Conservation (phyloP, 2,329 filamentous ascomycete species). For the Blastomyces gilchristii region DNA sequence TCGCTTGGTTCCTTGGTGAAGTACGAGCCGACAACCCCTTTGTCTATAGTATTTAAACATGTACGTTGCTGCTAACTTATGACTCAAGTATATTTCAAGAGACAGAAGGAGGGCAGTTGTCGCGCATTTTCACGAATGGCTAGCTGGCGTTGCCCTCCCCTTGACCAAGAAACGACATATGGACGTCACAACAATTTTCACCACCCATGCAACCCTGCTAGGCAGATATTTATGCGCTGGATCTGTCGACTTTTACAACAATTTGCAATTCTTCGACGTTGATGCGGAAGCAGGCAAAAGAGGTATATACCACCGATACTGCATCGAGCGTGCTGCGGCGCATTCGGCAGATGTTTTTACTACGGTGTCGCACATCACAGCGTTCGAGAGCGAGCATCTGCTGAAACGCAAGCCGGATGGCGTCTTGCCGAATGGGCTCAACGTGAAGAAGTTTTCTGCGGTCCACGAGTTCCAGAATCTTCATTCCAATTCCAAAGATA, state of each 20-base stretch:
- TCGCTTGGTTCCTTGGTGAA: constrained; percentile 97
- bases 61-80: background rate
- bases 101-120: constrained; percentile 88
- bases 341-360: constrained; percentile 96
- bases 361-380: constrained; percentile 96
- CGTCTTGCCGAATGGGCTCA: constrained; percentile 89
- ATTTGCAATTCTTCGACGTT: constrained; percentile 91
- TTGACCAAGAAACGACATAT: constrained; percentile 89
- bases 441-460: constrained; percentile 96
- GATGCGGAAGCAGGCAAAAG: constrained; percentile 95
- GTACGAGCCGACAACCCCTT: constrained; percentile 36
- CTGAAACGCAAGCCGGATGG: constrained; percentile 96
- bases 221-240: constrained; percentile 94
- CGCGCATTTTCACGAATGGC: constrained; percentile 98
- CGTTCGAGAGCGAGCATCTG: constrained; percentile 94
- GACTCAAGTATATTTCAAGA: constrained; percentile 80
- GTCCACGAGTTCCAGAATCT: constrained; percentile 99
- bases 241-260: constrained; percentile 98
- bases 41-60: background rate
- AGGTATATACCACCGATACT: constrained; percentile 97
- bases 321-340: constrained; percentile 87
- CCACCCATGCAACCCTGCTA: constrained; percentile 89
- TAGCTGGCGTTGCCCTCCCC: constrained; percentile 85
- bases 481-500: constrained; percentile 91
- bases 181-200: constrained; percentile 96